These are phyloP conservation scores for Fusarium sp. DNA, from an alignment of 2,329 filamentous ascomycete genomes.

Conservation along the genomic window DNA sequence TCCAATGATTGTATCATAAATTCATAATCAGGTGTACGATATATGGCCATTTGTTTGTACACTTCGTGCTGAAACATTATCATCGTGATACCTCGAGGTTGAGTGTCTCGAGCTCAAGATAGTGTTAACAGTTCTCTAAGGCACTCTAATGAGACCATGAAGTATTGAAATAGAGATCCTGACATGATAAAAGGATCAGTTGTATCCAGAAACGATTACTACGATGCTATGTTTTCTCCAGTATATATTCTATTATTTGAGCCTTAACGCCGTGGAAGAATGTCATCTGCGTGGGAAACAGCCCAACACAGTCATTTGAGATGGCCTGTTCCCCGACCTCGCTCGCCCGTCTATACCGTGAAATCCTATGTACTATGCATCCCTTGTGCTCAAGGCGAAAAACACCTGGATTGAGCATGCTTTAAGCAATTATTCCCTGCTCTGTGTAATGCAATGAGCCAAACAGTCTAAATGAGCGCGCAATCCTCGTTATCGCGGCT, in stretches of 20 bases:
- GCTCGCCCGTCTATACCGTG: constrained; percentile 2
- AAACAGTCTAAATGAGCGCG: constrained; percentile 3
- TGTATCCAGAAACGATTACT: not conserved
- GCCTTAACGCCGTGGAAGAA: not conserved
- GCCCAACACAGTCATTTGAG: not conserved
- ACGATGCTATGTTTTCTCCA: not conserved
- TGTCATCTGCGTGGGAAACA: not conserved
- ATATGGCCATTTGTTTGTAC: not conserved
- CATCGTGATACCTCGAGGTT: not conserved
- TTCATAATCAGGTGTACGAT: not conserved
- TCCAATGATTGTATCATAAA: not conserved
- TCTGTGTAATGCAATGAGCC: constrained; percentile 8
- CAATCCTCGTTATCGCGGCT: not conserved
- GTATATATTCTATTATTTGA: constrained; percentile 2
- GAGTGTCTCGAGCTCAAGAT: not conserved
- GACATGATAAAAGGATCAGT: not conserved
- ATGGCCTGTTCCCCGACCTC: not conserved
- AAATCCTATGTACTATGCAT: not conserved
- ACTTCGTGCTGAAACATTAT: not conserved
- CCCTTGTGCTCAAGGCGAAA: not conserved
- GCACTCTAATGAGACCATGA: not conserved
- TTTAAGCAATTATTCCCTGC: constrained; percentile 1
- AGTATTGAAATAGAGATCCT: not conserved
- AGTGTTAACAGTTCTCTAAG: not conserved
- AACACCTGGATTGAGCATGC: constrained; percentile 4